A percentile compares a stretch with the other conserved stretches of the same genome.
Conservation (phyloP, 1,139 yeast species). For the Geotrichum siamense region DNA sequence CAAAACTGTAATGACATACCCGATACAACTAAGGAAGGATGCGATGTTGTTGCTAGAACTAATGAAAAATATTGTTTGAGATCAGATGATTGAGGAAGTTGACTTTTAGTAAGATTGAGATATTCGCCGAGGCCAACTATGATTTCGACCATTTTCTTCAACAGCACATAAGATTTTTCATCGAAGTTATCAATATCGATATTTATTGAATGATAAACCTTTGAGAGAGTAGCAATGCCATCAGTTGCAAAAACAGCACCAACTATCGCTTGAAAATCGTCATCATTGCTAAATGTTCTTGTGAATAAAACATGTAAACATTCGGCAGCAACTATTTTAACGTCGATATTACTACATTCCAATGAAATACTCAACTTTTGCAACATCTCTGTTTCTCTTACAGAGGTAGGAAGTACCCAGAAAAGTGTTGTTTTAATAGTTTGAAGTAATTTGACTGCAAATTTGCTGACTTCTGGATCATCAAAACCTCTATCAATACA, state of each 20-base stretch:
- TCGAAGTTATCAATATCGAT: conserved; percentile 73
- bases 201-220: conserved; percentile 55
- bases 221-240: conserved; percentile 60
- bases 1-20: conserved; percentile 90
- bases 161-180: conserved; percentile 66
- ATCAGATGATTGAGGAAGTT: conserved; percentile 46
- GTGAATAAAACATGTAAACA: conserved; percentile 86
- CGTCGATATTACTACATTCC: conserved; percentile 51
- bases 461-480: conserved; percentile 37
- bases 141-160: conserved; percentile 90
- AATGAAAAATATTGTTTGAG: conserved; percentile 59
- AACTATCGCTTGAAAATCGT: conserved; percentile 71
- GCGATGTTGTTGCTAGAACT: conserved; percentile 72
- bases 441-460: conserved; percentile 64
- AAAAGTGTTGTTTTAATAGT: conserved; percentile 84
- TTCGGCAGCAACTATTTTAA: conserved; percentile 81
- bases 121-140: conserved; percentile 82
- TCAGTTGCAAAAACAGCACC: conserved; percentile 69
- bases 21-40: conserved; percentile 81
- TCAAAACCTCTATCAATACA: conserved; percentile 25
- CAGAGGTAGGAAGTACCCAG: conserved; percentile 79
- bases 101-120: conserved; percentile 41
- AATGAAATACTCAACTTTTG: conserved; percentile 59
- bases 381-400: conserved; percentile 60
- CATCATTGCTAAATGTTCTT: conserved; percentile 59